phyloP scores from a whole-genome alignment of 352 stramenopile species.

The Pythium coloratum region DNA sequence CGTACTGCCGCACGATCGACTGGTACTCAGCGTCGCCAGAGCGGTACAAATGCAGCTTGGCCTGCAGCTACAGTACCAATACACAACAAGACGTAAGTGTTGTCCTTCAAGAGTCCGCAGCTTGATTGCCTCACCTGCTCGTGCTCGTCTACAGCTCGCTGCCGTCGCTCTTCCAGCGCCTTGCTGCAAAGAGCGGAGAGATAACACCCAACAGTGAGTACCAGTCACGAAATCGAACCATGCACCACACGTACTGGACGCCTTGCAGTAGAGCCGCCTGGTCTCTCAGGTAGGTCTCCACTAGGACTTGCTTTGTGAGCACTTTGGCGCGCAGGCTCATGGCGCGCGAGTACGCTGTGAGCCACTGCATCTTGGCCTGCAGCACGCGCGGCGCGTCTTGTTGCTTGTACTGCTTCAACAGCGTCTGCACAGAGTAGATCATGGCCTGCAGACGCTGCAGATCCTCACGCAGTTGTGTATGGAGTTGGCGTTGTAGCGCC shows the following conservation, averaged over 20 bases:
- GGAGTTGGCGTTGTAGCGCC: constrained; percentile 14
- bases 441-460: constrained; percentile 30
- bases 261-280: constrained; percentile 21
- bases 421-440: constrained; percentile 17
- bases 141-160: constrained; percentile 25
- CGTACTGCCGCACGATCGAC: constrained; percentile 38
- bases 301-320: constrained; percentile 29
- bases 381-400: constrained; percentile 36
- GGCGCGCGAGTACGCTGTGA: constrained; percentile 27
- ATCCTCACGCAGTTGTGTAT: constrained; percentile 24
- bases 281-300: constrained; percentile 37
- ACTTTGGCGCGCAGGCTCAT: constrained; percentile 35
- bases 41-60: constrained; percentile 39
- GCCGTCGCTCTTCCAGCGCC: constrained; percentile 30
- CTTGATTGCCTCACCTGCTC: constrained; percentile 9
- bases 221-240: not conserved
- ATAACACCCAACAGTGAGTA: not conserved
- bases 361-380: constrained; percentile 33
- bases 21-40: constrained; percentile 38
- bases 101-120: no score
- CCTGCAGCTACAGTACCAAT: constrained; percentile 27
- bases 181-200: constrained; percentile 13
- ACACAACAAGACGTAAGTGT: not conserved
- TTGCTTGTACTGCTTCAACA: constrained; percentile 36
- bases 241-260: constrained; percentile 27